Evolutionary conservation across 768 basidiomycete species (phyloP).

Genomic region (Agaricus bisporus): DNA sequence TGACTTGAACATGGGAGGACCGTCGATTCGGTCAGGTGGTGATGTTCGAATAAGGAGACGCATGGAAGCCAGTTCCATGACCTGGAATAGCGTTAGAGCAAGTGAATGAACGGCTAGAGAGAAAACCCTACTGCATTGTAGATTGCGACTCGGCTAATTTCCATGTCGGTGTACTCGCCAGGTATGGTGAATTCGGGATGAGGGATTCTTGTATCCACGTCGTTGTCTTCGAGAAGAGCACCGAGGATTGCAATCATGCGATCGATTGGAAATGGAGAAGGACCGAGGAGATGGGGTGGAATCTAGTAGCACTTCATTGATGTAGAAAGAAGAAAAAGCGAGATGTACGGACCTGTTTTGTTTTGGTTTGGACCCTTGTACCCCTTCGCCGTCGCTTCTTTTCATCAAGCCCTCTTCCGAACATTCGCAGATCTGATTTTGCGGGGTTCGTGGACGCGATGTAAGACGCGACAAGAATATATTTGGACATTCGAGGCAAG

Average conservation of each 20-base stretch:
- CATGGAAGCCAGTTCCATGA: constrained; percentile 59
- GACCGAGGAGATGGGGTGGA: constrained; percentile 76
- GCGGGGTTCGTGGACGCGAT: constrained; percentile 83
- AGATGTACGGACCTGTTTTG: constrained; percentile 41
- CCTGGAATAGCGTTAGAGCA: constrained; percentile 30
- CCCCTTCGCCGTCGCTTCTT: constrained; percentile 48
- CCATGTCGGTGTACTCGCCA: constrained; percentile 74
- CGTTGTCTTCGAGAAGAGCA: constrained; percentile 70
- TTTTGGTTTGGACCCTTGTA: constrained; percentile 27
- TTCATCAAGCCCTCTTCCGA: constrained; percentile 69
- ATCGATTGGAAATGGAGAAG: constrained; percentile 73
- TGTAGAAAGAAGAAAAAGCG: constrained; percentile 11
- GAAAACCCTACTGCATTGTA: constrained; percentile 46
- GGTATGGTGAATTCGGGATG: constrained; percentile 46
- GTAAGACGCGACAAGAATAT: constrained; percentile 70
- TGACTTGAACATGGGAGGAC: constrained; percentile 68
- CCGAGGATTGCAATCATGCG: constrained; percentile 77
- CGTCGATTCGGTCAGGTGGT: constrained; percentile 56
- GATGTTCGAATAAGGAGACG: constrained; percentile 64
- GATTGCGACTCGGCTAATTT: constrained; percentile 54
- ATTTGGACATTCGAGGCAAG: constrained; percentile 67
- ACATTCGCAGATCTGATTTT: constrained; percentile 76
- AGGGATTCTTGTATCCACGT: constrained; percentile 38
- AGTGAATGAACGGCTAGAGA: neutral
- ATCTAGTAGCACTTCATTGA: constrained; percentile 32